Evolutionary conservation across 2,329 filamentous ascomycete genomes (phyloP).

Genomic region (Xylaria polymorpha): DNA sequence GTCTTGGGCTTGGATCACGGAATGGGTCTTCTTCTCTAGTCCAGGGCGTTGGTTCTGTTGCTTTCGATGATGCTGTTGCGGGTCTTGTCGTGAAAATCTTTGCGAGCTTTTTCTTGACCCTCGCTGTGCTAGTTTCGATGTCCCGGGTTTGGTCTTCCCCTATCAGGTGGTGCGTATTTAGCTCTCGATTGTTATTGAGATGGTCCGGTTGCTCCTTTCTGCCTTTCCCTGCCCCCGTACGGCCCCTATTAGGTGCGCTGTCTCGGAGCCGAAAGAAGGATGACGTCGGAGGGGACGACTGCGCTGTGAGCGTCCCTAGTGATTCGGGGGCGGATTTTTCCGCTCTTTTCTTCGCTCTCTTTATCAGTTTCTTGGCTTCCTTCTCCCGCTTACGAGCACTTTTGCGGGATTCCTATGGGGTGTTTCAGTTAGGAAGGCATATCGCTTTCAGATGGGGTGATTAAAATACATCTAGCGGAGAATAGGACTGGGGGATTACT

Average conservation of each 20-base stretch:
- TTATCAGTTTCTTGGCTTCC: slow-evolving; percentile 14
- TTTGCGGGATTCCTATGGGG: slow-evolving; percentile 29
- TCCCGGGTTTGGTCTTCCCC: background rate
- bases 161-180: background rate
- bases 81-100: background rate
- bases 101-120: slow-evolving; percentile 10
- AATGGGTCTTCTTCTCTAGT: slow-evolving; percentile 15
- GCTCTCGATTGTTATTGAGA: background rate
- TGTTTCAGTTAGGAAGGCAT: slow-evolving; percentile 2
- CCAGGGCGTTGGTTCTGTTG: background rate
- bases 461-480: background rate
- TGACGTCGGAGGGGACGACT: background rate
- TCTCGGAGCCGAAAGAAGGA: background rate
- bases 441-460: background rate
- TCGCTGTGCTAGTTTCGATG: background rate
- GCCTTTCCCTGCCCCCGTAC: background rate
- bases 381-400: slow-evolving; percentile 11
- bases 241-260: too few species aligned
- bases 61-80: background rate
- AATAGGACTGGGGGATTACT: background rate
- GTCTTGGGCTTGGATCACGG: slow-evolving; percentile 18
- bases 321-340: background rate
- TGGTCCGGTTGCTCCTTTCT: background rate
- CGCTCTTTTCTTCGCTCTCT: background rate
- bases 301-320: background rate